Evolutionary conservation across 2,329 filamentous ascomycete genomes (phyloP), one percentile per base, ranked within the genome.

Genomic region (Teratosphaeria gauchensis): DNA sequence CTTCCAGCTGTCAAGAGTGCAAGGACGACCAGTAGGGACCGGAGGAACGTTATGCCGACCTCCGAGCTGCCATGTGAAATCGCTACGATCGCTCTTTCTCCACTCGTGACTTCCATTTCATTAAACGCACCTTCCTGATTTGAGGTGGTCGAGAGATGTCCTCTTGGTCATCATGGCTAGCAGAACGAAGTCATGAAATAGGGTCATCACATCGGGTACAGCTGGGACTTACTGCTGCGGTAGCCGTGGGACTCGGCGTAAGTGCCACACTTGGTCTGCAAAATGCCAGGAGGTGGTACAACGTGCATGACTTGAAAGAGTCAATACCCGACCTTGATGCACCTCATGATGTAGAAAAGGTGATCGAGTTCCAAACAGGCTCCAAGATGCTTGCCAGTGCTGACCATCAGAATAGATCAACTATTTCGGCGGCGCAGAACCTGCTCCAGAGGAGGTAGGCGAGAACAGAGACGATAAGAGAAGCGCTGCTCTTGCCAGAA

Each of bases 221-320:
- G 71, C 77, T 94, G 38, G 81, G 84, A 19, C 82, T 86, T 2
- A 90, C 89, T 0, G 89, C 89, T 1, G 77, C 89, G 24, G 71
- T 79, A 9, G 80, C 79, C 4, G 76, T 76, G 11, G 74, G 75
- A 7, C 67, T 81, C 5, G 77, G 80, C 30, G 77, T 75, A 4
- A 76, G 77, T 63, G 77, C 80, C 1, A 82, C 85, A 53, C 73
- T 85, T 53, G 80, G 82, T 2, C 77, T 81, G 56, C 83, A 85
- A 67, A 77, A 81, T 57, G 76, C 81, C 38, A 77, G 76, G 63
- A 76, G 81, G 59, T 78, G 77, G 67, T 80, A 81, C 64, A 79
- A 78, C 54, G 77, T 85, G 24, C 74, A 80, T 58, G 76, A 83
- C 54, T 67, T 87, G 59, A 86, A 86, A 65, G 79, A 78, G 51